Percentiles rank a stretch among this genome's conserved stretches.
These are phyloP conservation scores for Gossypium ekmanianum DNA, from an alignment of 345 rosid species.

Conservation along the genomic window DNA sequence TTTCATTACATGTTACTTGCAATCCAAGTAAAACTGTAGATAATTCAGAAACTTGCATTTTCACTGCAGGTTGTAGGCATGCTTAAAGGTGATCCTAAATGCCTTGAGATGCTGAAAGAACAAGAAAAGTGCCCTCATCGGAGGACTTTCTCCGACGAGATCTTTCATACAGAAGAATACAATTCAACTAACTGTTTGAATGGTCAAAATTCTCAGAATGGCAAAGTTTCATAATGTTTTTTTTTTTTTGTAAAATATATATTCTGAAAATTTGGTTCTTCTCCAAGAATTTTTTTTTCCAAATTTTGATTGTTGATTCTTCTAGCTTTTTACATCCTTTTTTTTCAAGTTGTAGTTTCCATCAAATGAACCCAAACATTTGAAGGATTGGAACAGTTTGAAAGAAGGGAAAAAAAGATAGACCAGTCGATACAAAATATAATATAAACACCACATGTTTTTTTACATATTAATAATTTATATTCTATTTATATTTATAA, in stretches of 20 bases:
- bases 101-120: conserved; percentile 33
- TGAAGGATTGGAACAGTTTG: neutral
- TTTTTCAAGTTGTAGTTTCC: neutral
- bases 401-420: neutral
- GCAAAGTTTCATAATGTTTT: neutral
- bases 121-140: conserved; percentile 28
- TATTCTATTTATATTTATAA: too few species aligned
- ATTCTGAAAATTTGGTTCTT: neutral
- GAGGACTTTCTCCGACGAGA: conserved; percentile 72
- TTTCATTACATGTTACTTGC: neutral
- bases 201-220: conserved; percentile 52
- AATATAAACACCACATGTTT: neutral
- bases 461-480: too few species aligned
- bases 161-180: conserved; percentile 63
- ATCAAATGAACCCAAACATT: neutral
- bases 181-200: conserved; percentile 54
- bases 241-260: neutral
- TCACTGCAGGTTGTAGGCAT: conserved; percentile 50
- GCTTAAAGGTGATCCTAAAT: conserved; percentile 48
- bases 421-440: neutral
- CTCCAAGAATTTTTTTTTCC: too few species aligned
- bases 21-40: conserved; percentile 8
- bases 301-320: neutral
- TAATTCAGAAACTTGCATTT: neutral
- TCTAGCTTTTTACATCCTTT: neutral